phyloP scores from a whole-genome alignment of 805 yeast species.

The Wickerhamiella galacta region DNA sequence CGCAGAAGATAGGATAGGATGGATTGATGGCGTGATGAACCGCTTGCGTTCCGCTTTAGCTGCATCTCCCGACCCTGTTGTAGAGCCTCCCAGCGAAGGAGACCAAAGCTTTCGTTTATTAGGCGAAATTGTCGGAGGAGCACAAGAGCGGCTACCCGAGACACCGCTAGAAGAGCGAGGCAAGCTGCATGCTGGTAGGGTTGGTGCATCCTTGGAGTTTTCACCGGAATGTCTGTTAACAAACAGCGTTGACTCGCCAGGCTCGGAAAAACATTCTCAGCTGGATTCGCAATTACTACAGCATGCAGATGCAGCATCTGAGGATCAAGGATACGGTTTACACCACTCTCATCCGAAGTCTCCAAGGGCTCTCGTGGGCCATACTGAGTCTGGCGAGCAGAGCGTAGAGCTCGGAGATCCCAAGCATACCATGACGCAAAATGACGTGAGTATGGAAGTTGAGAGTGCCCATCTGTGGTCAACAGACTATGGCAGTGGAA shows the following conservation, averaged over 20 bases:
- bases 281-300: neutral
- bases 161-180: neutral
- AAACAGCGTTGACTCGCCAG: no score
- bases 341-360: neutral
- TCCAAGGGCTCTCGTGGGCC: no score
- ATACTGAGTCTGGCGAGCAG: neutral
- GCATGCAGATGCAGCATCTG: neutral
- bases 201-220: neutral
- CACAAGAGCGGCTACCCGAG: neutral
- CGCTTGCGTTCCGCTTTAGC: no score
- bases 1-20: no score
- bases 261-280: neutral
- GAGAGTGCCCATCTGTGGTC: neutral
- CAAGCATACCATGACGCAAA: neutral
- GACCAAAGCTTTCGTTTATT: neutral
- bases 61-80: no score
- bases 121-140: neutral
- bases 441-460: neutral
- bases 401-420: neutral
- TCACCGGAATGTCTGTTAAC: neutral
- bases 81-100: no score
- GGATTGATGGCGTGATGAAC: no score
- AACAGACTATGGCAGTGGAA: neutral
- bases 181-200: neutral
- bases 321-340: neutral